Percentiles rank a stretch among this genome's conserved stretches.
phyloP scores from a whole-genome alignment of 176 grass and related monocot species.

The Elaeis guineensis region DNA sequence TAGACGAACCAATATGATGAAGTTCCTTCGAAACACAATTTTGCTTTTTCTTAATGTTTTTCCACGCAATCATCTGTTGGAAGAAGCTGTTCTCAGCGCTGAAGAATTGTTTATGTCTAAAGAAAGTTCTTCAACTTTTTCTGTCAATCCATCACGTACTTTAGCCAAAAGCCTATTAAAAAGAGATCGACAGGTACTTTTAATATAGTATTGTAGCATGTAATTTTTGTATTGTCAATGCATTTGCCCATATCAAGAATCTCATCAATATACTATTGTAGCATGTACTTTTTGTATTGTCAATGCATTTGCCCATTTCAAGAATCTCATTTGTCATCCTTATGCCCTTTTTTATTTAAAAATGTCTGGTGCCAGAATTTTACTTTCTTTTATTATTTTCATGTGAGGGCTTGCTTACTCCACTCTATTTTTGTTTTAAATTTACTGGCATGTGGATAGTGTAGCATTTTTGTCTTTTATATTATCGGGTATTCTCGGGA shows the following conservation, averaged over 20 bases:
- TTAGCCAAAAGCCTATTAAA: constrained; percentile 89
- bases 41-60: constrained; percentile 64
- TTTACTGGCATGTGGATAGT: no score
- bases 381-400: no score
- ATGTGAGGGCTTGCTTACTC: no score
- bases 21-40: constrained; percentile 69
- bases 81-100: constrained; percentile 74
- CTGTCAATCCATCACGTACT: constrained; percentile 47
- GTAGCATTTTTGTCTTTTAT: no score
- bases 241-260: no score
- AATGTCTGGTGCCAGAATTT: no score
- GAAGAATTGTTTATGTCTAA: constrained; percentile 31
- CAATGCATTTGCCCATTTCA: no score
- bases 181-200: constrained; percentile 71
- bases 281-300: neutral
- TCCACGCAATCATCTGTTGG: constrained; percentile 76
- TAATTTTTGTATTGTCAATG: neutral
- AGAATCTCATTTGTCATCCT: no score
- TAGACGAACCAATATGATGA: constrained; percentile 36
- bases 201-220: neutral
- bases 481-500: no score
- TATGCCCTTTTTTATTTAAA: no score
- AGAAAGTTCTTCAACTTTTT: constrained; percentile 29
- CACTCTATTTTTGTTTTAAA: no score
- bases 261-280: no score